Evolutionary conservation across 257 asterid species (phyloP).

Genomic region (Anisodus tanguticus): DNA sequence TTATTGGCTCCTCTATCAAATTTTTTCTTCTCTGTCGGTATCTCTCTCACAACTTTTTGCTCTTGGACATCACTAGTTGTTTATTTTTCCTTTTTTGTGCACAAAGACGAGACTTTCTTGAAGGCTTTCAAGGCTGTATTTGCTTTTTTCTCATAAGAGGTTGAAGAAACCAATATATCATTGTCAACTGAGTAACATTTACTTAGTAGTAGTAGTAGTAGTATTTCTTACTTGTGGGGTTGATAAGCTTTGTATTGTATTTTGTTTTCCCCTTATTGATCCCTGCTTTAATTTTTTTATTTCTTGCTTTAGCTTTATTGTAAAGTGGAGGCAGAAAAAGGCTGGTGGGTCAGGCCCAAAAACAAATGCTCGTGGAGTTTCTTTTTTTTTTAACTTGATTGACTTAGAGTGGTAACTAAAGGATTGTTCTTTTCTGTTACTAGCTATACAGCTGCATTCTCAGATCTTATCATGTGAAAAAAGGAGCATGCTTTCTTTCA

Average conservation of each 20-base stretch:
- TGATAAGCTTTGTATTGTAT: constrained; percentile 39
- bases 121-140: constrained; percentile 46
- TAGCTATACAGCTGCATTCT: constrained; percentile 26
- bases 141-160: constrained; percentile 45
- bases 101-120: constrained; percentile 35
- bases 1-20: neutral
- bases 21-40: neutral
- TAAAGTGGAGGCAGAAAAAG: constrained; percentile 68
- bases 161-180: constrained; percentile 46
- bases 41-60: constrained; percentile 15
- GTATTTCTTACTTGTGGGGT: constrained; percentile 62
- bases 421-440: constrained; percentile 23
- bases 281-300: constrained; percentile 34
- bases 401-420: constrained; percentile 41
- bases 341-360: constrained; percentile 65
- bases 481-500: neutral
- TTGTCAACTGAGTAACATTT: constrained; percentile 42
- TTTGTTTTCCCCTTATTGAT: constrained; percentile 35
- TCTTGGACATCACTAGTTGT: neutral
- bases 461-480: constrained; percentile 13
- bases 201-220: neutral
- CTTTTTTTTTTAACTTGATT: constrained; percentile 39
- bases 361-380: constrained; percentile 52
- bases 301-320: constrained; percentile 64
- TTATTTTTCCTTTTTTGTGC: constrained; percentile 32